Conservation (phyloP, 2,329 filamentous ascomycete species). For the Epichloe baconii region DNA sequence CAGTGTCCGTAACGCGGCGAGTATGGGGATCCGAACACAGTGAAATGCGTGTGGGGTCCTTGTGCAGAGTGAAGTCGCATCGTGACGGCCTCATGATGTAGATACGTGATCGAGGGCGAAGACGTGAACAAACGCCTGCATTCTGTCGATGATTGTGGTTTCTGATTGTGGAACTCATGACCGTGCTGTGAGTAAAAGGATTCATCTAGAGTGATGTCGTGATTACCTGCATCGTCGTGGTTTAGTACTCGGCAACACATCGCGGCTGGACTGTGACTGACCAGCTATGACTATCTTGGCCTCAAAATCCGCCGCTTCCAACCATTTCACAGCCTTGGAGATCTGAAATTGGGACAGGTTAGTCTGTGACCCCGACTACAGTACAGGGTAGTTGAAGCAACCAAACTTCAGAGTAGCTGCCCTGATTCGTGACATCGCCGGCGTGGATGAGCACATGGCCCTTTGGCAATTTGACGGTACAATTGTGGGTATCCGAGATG, state of each 20-base stretch:
- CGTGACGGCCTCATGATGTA: slow-evolving; percentile 42
- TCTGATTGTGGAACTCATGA: slow-evolving; percentile 41
- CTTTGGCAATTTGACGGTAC: slow-evolving; percentile 47
- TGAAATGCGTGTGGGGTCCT: slow-evolving; percentile 48
- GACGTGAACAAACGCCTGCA: slow-evolving; percentile 42
- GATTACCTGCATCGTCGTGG: slow-evolving; percentile 43
- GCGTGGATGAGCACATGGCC: slow-evolving; percentile 67
- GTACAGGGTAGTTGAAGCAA: background rate
- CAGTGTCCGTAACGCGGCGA: slow-evolving; percentile 44
- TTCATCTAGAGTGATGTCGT: slow-evolving; percentile 59
- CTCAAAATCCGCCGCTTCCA: slow-evolving; percentile 54
- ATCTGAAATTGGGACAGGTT: slow-evolving; percentile 24
- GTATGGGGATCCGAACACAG: slow-evolving; percentile 58
- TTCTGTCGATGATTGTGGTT: slow-evolving; percentile 35
- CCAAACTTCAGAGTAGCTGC: slow-evolving; percentile 40
- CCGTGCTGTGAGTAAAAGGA: slow-evolving; percentile 44
- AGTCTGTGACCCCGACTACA: background rate
- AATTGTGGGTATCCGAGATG: slow-evolving; percentile 66
- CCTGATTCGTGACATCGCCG: slow-evolving; percentile 65
- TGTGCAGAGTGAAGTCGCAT: slow-evolving; percentile 39
- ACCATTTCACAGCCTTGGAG: slow-evolving; percentile 49
- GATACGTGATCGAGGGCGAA: slow-evolving; percentile 48
- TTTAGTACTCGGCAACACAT: background rate
- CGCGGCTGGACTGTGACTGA: slow-evolving; percentile 17
- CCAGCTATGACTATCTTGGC: slow-evolving; percentile 59